Percentiles rank a stretch among this genome's conserved stretches.
phyloP scores from a whole-genome alignment of 2,329 filamentous ascomycete genomes.

The Diaporthe capsici region DNA sequence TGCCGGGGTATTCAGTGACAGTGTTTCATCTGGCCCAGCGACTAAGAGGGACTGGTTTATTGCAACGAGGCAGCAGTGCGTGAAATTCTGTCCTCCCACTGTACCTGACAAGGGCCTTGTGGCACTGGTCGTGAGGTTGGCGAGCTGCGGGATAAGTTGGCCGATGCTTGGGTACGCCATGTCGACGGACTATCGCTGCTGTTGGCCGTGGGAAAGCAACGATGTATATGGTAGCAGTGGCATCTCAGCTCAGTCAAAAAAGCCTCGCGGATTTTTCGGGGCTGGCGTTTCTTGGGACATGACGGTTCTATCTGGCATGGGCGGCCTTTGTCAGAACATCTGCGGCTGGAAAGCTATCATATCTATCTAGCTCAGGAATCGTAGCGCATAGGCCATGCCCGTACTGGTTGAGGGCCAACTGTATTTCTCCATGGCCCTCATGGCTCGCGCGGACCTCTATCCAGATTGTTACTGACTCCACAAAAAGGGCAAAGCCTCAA shows the following conservation, averaged over 20 bases:
- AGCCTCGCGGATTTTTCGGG: neutral
- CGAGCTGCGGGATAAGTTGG: slow-evolving; percentile 22
- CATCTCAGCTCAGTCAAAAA: neutral
- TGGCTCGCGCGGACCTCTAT: neutral
- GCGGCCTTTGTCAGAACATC: neutral
- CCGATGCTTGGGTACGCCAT: slow-evolving; percentile 28
- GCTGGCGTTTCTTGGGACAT: neutral
- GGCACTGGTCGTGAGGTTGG: slow-evolving; percentile 14
- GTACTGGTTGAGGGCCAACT: neutral
- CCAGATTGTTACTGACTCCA: neutral
- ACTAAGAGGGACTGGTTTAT: slow-evolving; percentile 39
- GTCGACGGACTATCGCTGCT: neutral
- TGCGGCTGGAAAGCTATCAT: neutral
- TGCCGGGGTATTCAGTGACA: slow-evolving; percentile 41
- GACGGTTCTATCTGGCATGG: neutral
- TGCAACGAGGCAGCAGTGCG: slow-evolving; percentile 47
- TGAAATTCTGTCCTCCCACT: slow-evolving; percentile 47
- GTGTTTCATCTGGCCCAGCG: slow-evolving; percentile 16
- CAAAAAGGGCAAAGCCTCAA: neutral
- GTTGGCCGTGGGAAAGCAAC: neutral
- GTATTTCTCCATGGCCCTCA: neutral
- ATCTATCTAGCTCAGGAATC: neutral
- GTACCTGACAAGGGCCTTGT: neutral
- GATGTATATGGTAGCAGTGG: neutral
- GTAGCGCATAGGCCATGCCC: neutral